These are phyloP conservation scores for Garcia nutans DNA, from an alignment of 345 rosid genomes.

Conservation along the genomic window DNA sequence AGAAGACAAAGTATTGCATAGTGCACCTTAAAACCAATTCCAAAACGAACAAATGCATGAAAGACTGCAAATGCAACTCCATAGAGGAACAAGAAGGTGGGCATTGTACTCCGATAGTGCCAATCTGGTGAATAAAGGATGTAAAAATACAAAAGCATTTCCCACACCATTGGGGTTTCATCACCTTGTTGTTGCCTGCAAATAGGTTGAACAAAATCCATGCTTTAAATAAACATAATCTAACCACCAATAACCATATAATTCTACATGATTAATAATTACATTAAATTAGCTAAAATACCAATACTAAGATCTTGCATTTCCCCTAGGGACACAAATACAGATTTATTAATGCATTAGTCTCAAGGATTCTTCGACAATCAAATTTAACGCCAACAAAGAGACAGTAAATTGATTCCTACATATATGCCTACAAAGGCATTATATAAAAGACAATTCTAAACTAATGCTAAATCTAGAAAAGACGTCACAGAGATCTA, in stretches of 20 bases:
- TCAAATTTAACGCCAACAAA: background rate
- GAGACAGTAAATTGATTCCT: background rate
- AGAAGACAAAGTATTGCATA: slow-evolving; percentile 71
- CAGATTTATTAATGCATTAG: background rate
- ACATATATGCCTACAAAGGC: background rate
- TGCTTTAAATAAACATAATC: background rate
- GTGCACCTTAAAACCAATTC: slow-evolving; percentile 84
- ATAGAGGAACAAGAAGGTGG: slow-evolving; percentile 84
- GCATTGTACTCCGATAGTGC: slow-evolving; percentile 97
- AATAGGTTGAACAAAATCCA: background rate
- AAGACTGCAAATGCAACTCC: slow-evolving; percentile 76
- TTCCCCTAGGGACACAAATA: background rate
- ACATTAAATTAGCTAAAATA: too few species aligned
- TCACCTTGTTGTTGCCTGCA: slow-evolving; percentile 95
- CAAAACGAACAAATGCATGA: slow-evolving; percentile 67
- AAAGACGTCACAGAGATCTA: background rate
- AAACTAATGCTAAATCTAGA: background rate
- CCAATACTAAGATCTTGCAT: background rate
- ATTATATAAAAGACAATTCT: background rate
- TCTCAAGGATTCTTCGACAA: background rate
- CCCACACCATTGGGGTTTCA: slow-evolving; percentile 99
- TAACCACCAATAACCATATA: background rate
- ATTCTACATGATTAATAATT: background rate
- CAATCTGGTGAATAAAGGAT: slow-evolving; percentile 97
- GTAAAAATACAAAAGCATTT: slow-evolving; percentile 89